Evolutionary conservation across 192 early-diverging fungal species (phyloP).

Genomic region (Coemansia sp.): DNA sequence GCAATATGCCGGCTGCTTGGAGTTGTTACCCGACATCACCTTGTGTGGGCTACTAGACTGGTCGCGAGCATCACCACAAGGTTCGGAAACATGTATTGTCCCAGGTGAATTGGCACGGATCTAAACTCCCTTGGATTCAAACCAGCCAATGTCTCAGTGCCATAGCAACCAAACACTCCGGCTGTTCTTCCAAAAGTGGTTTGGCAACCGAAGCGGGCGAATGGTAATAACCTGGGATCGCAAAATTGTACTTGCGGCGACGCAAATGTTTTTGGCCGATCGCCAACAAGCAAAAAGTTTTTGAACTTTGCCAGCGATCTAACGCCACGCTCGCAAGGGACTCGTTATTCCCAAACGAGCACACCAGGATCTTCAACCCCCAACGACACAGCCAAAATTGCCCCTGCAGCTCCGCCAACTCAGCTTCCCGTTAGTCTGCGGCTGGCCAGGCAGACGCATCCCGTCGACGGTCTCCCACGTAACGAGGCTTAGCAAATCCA

Average conservation of each 20-base stretch:
- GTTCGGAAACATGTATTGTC: constrained; percentile 40
- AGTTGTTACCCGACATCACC: no score
- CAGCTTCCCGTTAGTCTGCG: constrained; percentile 89
- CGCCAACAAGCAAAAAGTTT: constrained; percentile 58
- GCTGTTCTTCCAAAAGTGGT: constrained; percentile 20
- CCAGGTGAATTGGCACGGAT: constrained; percentile 59
- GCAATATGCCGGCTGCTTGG: no score
- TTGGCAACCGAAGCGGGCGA: constrained; percentile 37
- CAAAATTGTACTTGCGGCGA: constrained; percentile 87
- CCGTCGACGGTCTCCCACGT: constrained; percentile 96
- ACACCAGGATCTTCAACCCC: no score
- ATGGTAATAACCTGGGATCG: constrained; percentile 68
- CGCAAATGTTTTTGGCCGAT: constrained; percentile 89
- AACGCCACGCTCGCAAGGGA: no score
- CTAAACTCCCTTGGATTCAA: constrained; percentile 91
- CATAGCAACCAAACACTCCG: constrained; percentile 59
- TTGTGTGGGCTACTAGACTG: no score
- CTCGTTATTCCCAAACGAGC: constrained; percentile 76
- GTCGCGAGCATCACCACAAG: no score
- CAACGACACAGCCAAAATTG: no score
- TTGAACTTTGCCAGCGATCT: constrained; percentile 59
- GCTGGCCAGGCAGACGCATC: constrained; percentile 90
- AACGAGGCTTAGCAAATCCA: constrained; percentile 90
- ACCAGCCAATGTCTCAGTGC: constrained; percentile 79
- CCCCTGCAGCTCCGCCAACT: no score